A percentile compares a stretch with the other conserved stretches of the same genome.
phyloP scores from a whole-genome alignment of 1,284 basidiomycete genomes.

The Trichosporon coremiiforme region DNA sequence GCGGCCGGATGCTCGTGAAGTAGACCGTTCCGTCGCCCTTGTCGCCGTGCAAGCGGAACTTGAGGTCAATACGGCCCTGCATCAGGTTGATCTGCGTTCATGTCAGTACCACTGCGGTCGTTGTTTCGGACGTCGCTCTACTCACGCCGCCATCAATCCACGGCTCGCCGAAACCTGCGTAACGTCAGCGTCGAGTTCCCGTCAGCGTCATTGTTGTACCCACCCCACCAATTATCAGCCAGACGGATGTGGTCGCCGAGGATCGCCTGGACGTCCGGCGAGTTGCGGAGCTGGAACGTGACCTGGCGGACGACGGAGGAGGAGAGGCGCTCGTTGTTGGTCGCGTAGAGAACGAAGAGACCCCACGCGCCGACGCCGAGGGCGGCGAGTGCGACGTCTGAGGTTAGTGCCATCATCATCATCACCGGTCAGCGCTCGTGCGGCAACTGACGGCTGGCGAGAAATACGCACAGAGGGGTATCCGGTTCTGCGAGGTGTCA shows the following conservation, averaged over 20 bases:
- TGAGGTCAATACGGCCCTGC: constrained; percentile 56
- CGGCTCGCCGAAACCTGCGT: constrained; percentile 52
- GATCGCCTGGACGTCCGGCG: constrained; percentile 43
- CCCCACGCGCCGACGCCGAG: constrained; percentile 50
- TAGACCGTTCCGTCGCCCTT: constrained; percentile 54
- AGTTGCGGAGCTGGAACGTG: constrained; percentile 53
- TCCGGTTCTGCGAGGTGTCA: constrained; percentile 36
- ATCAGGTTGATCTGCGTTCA: constrained; percentile 50
- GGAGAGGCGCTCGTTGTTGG: constrained; percentile 51
- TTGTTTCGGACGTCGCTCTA: neutral
- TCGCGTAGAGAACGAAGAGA: constrained; percentile 53
- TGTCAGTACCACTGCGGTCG: constrained; percentile 15
- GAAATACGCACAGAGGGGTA: constrained; percentile 42
- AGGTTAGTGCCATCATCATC: constrained; percentile 12
- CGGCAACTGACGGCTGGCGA: neutral
- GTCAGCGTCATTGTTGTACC: constrained; percentile 29
- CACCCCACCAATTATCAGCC: constrained; percentile 53
- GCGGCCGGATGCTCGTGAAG: constrained; percentile 56
- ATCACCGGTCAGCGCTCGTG: neutral
- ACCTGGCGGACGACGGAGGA: constrained; percentile 53
- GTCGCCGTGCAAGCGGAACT: constrained; percentile 51
- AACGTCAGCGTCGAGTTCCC: constrained; percentile 20
- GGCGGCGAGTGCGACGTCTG: constrained; percentile 46
- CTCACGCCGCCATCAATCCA: constrained; percentile 55
- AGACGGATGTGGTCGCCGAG: constrained; percentile 50